These are phyloP conservation scores for Tuber brumale DNA, from an alignment of 495 filamentous ascomycete genomes.

Conservation along the genomic window DNA sequence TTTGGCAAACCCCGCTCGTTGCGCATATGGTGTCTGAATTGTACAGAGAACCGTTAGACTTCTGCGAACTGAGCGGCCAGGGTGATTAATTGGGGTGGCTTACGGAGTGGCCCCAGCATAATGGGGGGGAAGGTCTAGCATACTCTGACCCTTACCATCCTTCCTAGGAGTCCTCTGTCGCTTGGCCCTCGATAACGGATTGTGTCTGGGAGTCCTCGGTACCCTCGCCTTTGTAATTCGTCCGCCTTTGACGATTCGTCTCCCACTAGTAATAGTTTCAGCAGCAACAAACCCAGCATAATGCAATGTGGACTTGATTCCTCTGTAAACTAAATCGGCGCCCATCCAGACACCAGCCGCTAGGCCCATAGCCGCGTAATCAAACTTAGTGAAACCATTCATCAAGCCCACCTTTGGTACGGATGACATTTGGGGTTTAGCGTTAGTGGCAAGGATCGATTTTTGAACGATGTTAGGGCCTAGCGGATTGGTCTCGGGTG, in stretches of 20 bases:
- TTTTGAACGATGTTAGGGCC: neutral
- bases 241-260: constrained; percentile 1
- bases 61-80: neutral
- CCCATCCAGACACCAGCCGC: constrained; percentile 20
- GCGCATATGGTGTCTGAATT: neutral
- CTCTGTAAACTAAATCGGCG: constrained; percentile 11
- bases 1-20: neutral
- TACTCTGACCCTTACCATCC: constrained; percentile 28
- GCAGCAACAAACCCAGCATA: constrained; percentile 22
- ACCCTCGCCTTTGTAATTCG: neutral
- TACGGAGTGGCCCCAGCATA: constrained; percentile 42
- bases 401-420: neutral
- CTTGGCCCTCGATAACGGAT: neutral
- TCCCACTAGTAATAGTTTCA: constrained; percentile 15
- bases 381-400: constrained; percentile 9
- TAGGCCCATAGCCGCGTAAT: constrained; percentile 19
- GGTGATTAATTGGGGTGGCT: constrained; percentile 9
- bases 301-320: constrained; percentile 18
- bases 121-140: constrained; percentile 40
- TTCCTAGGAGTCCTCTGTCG: constrained; percentile 16
- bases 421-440: neutral
- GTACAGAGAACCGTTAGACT: neutral
- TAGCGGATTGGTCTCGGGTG: neutral
- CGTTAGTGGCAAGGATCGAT: neutral
- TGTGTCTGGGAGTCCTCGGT: constrained; percentile 1